These are phyloP conservation scores for Xylaria sp. DNA, from an alignment of 2,329 filamentous ascomycete species.

Conservation along the genomic window DNA sequence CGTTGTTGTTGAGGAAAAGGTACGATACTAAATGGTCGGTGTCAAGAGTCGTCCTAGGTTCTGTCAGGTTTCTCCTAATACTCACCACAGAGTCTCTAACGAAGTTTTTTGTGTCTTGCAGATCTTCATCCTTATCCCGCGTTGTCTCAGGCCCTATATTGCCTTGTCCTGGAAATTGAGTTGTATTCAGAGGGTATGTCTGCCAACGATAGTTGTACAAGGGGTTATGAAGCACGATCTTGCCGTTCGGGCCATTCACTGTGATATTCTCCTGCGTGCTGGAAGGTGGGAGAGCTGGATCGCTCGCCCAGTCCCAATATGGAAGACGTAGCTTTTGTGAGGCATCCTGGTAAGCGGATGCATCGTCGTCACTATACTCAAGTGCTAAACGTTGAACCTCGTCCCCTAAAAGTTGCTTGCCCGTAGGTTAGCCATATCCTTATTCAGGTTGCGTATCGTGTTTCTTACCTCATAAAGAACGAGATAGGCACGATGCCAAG, in stretches of 20 bases:
- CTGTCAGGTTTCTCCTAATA: neutral
- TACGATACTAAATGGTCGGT: constrained; percentile 52
- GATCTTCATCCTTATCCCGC: constrained; percentile 47
- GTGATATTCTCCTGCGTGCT: constrained; percentile 51
- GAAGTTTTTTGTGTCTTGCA: constrained; percentile 45
- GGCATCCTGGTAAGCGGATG: constrained; percentile 56
- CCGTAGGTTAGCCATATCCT: constrained; percentile 27
- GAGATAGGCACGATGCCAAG: constrained; percentile 68
- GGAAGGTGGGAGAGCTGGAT: constrained; percentile 56
- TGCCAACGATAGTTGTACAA: constrained; percentile 64
- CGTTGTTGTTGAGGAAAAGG: constrained; percentile 53
- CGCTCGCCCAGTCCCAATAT: constrained; percentile 66
- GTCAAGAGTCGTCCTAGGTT: constrained; percentile 18
- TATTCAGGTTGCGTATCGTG: neutral
- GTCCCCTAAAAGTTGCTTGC: constrained; percentile 63
- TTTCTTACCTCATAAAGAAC: constrained; percentile 63
- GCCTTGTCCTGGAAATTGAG: constrained; percentile 52
- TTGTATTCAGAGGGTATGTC: constrained; percentile 50
- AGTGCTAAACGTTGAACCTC: constrained; percentile 60
- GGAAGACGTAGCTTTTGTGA: constrained; percentile 61
- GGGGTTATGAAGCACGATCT: constrained; percentile 60
- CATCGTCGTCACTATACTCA: constrained; percentile 53
- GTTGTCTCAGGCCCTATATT: constrained; percentile 52
- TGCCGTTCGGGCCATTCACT: constrained; percentile 56
- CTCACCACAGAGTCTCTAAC: constrained; percentile 58